These are phyloP conservation scores for Bipolaris oryzae DNA, from an alignment of 2,329 filamentous ascomycete species.

Conservation along the genomic window DNA sequence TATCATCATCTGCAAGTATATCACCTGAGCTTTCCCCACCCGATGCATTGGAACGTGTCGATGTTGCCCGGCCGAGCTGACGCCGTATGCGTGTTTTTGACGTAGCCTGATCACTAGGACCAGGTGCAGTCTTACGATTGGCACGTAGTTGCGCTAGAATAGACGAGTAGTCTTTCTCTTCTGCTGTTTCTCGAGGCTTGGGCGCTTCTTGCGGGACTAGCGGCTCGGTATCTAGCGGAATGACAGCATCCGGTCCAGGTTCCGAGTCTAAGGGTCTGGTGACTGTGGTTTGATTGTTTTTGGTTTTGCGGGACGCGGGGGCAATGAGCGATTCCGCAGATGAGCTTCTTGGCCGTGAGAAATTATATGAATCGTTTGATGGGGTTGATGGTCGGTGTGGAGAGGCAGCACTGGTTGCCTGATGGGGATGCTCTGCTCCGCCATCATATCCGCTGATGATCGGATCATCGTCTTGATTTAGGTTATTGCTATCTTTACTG, in stretches of 20 bases:
- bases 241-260: slow-evolving; percentile 23
- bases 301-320: slow-evolving; percentile 21
- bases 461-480: slow-evolving; percentile 16
- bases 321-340: slow-evolving; percentile 30
- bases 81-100: slow-evolving; percentile 30
- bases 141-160: slow-evolving; percentile 41
- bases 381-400: slow-evolving; percentile 40
- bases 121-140: slow-evolving; percentile 34
- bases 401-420: slow-evolving; percentile 40
- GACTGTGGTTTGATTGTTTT: slow-evolving; percentile 18
- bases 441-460: slow-evolving; percentile 28
- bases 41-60: slow-evolving; percentile 37
- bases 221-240: slow-evolving; percentile 26
- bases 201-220: slow-evolving; percentile 12
- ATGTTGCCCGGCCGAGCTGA: slow-evolving; percentile 42
- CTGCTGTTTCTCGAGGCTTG: slow-evolving; percentile 18
- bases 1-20: slow-evolving; percentile 25
- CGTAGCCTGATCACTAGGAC: slow-evolving; percentile 26
- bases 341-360: slow-evolving; percentile 24
- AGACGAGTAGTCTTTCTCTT: slow-evolving; percentile 41
- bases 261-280: slow-evolving; percentile 28
- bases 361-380: slow-evolving; percentile 27
- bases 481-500: slow-evolving; percentile 16
- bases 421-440: slow-evolving; percentile 32
- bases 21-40: slow-evolving; percentile 36